These are phyloP conservation scores for Amaranthus hypochondriacus DNA, from an alignment of 148 eudicot genomes.

Conservation along the genomic window DNA sequence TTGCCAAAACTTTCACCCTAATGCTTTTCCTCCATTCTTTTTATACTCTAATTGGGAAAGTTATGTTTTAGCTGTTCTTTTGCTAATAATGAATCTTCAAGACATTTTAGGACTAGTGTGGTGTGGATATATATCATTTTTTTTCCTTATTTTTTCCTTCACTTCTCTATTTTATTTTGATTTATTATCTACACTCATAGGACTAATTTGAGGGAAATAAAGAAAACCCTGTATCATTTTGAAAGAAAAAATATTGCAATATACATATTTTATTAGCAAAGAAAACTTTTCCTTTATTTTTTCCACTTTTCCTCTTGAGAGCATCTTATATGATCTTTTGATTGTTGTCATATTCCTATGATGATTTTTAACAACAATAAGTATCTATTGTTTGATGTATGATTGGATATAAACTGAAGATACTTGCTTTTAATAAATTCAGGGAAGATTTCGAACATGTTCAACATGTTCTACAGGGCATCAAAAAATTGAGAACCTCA, in stretches of 20 bases:
- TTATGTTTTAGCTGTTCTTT: conserved; percentile 11
- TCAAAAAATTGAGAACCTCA: too few species aligned
- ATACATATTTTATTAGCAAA: conserved; percentile 5
- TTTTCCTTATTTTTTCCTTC: background rate
- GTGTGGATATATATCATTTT: background rate
- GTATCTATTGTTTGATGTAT: too few species aligned
- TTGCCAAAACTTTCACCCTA: conserved; percentile 7
- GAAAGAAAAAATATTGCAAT: background rate
- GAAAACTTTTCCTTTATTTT: background rate
- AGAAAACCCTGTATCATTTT: conserved; percentile 10
- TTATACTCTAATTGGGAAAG: conserved; percentile 9
- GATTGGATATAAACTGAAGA: too few species aligned
- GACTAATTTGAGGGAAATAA: conserved; percentile 6
- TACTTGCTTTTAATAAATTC: too few species aligned
- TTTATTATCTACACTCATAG: background rate
- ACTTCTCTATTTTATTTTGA: background rate
- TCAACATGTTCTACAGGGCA: too few species aligned
- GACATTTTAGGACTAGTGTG: conserved; percentile 16
- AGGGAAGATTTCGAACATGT: too few species aligned
- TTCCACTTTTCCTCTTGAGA: background rate
- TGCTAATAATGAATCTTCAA: conserved; percentile 18
- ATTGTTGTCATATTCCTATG: too few species aligned
- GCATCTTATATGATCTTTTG: background rate
- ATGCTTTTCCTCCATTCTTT: background rate
- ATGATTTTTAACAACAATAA: too few species aligned